phyloP scores from a whole-genome alignment of 768 basidiomycete genomes.

The Chalciporus pseudorubinellus region DNA sequence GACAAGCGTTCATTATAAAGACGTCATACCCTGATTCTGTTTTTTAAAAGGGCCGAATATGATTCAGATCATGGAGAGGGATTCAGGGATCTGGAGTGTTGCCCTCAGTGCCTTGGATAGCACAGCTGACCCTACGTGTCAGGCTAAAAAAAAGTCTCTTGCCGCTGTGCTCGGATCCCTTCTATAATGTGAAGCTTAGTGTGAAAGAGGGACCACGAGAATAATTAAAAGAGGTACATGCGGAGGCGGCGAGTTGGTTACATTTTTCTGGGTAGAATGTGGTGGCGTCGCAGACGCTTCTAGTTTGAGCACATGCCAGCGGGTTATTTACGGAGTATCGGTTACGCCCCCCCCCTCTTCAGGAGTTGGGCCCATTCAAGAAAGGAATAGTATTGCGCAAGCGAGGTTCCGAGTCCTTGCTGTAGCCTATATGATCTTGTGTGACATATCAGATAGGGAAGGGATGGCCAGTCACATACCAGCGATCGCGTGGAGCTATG shows the following conservation, averaged over 20 bases:
- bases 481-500: slow-evolving; percentile 20
- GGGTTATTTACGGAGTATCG: background rate
- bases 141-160: background rate
- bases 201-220: background rate
- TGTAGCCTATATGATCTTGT: slow-evolving; percentile 11
- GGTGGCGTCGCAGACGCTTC: slow-evolving; percentile 13
- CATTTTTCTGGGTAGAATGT: slow-evolving; percentile 5
- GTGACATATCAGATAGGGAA: slow-evolving; percentile 24
- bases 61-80: background rate
- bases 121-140: no score
- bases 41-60: slow-evolving; percentile 12
- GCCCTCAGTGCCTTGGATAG: no score
- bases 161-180: slow-evolving; percentile 14
- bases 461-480: slow-evolving; percentile 9
- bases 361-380: slow-evolving; percentile 7
- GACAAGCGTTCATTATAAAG: slow-evolving; percentile 4
- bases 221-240: slow-evolving; percentile 7
- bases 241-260: slow-evolving; percentile 2
- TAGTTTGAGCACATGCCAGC: slow-evolving; percentile 2
- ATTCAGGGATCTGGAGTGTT: slow-evolving; percentile 12
- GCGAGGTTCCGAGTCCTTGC: slow-evolving; percentile 15
- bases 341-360: slow-evolving; percentile 18
- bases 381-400: slow-evolving; percentile 17
- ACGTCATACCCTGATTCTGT: slow-evolving; percentile 28
- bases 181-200: background rate